These are phyloP conservation scores for Emergomyces orientalis DNA, from an alignment of 2,329 filamentous ascomycete species.

Conservation along the genomic window DNA sequence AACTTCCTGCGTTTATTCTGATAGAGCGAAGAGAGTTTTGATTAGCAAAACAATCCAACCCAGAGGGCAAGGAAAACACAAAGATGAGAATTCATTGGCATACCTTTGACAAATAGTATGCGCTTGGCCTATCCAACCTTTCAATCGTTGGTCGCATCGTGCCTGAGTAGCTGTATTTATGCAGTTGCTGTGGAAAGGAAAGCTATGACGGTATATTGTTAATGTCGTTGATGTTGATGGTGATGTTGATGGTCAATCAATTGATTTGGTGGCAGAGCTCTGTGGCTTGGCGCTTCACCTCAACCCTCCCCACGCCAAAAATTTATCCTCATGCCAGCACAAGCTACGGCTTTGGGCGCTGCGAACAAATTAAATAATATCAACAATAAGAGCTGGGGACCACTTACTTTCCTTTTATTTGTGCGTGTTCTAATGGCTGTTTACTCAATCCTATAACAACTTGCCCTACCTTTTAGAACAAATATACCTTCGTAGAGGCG, in stretches of 20 bases:
- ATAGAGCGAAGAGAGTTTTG: not conserved
- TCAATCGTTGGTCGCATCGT: conserved; percentile 59
- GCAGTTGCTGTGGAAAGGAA: not conserved
- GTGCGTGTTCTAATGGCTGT: not conserved
- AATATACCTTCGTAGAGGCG: not conserved
- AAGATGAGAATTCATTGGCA: conserved; percentile 11
- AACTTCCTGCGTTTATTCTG: conserved; percentile 64
- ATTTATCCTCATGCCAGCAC: not conserved
- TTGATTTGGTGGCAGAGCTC: not conserved
- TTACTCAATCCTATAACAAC: not conserved
- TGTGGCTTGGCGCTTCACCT: not conserved
- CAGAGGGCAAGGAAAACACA: not conserved
- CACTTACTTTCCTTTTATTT: not conserved
- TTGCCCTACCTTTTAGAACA: not conserved
- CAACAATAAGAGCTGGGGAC: not conserved
- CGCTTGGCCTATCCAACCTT: conserved; percentile 84
- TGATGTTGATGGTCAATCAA: too few relatives aligned
- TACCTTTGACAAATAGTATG: conserved; percentile 82
- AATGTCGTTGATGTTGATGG: too few relatives aligned
- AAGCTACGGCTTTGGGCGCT: not conserved
- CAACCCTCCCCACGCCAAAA: not conserved
- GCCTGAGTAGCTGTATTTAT: not conserved
- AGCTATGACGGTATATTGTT: not conserved
- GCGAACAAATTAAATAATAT: not conserved
- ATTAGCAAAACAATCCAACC: conserved; percentile 1